phyloP scores from a whole-genome alignment of 306 rosid genomes.

The Acacia acuminata region DNA sequence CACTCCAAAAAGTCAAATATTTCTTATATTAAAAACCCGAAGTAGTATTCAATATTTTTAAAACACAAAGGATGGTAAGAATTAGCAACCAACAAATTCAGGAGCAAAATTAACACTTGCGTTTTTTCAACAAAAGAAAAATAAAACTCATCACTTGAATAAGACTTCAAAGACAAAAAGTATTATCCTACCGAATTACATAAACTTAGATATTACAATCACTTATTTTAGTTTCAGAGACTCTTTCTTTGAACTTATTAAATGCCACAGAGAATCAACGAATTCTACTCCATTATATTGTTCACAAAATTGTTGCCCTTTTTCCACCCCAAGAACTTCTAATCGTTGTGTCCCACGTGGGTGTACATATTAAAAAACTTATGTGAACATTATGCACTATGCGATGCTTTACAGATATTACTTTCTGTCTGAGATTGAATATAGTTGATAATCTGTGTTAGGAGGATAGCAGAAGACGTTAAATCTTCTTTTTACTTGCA shows the following conservation, averaged over 20 bases:
- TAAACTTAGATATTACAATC: not conserved
- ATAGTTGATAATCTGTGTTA: conserved; percentile 14
- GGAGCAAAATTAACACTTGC: not conserved
- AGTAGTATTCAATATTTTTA: too few relatives aligned
- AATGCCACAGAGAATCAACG: not conserved
- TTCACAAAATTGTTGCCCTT: not conserved
- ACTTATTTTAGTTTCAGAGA: not conserved
- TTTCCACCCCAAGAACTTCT: not conserved
- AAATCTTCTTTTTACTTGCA: too few relatives aligned
- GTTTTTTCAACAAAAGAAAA: too few relatives aligned
- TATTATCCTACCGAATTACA: not conserved
- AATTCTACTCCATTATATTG: not conserved
- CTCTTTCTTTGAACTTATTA: not conserved
- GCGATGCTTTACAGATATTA: not conserved
- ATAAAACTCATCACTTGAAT: not conserved
- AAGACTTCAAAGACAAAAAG: not conserved
- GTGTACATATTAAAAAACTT: not conserved
- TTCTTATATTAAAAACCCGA: too few relatives aligned
- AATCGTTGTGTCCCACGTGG: not conserved
- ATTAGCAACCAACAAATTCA: not conserved
- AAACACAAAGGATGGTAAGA: not conserved
- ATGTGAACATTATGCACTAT: not conserved
- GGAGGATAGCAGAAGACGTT: too few relatives aligned
- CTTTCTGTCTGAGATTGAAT: not conserved
- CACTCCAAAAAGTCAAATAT: too few relatives aligned